Base-by-base conservation (phyloP, 768 basidiomycete species). In the Polyporus arcularius region DNA sequence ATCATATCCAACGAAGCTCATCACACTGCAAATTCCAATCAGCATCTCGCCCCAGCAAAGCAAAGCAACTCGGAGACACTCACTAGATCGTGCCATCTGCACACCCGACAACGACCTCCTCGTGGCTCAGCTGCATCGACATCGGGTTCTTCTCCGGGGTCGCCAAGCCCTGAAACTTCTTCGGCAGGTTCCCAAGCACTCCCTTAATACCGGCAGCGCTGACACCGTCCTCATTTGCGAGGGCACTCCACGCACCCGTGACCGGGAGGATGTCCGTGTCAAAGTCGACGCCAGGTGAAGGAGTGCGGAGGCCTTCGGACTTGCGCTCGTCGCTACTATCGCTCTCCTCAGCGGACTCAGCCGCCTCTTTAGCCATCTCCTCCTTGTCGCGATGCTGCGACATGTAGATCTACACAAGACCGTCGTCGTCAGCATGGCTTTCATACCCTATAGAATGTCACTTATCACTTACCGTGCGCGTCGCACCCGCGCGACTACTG, bases 111-210 rank as follows among this genome's bases (percentile, higher is more conserved):
- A 94, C 92, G 1, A 95, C 89, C 70, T 94, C 92, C 69, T 95
- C 93, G 65, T 94, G 90, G 66, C 89, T 93, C 67, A 96, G 72
- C 64, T 92, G 92, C 87, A 96, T 90, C 62, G 90, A 90, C 94
- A 94, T 94, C 8, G 94, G 94, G 67, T 96, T 94, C 82, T 94
- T 92, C 74, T 90, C 94, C 2, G 94, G 92, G 26, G 85, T 90
- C 32, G 92, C 89, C 45, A 96, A 79, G 2, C 92, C 92, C 18
- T 79, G 71, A 67, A 93, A 94, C 70, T 89, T 91, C 38, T 68
- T 67, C 2, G 91, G 92, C 12, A 91, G 70, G 16, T 75, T 65
- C 0, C 91, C 87, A 43, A 83, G 72, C 0, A 92, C 67, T 6
- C 90, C 91, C 65, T 82, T 85, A 12, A 84, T 75, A 4, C 73